These are phyloP conservation scores for Aureobasidium uvarum DNA, from an alignment of 2,329 filamentous ascomycete species.

Conservation along the genomic window DNA sequence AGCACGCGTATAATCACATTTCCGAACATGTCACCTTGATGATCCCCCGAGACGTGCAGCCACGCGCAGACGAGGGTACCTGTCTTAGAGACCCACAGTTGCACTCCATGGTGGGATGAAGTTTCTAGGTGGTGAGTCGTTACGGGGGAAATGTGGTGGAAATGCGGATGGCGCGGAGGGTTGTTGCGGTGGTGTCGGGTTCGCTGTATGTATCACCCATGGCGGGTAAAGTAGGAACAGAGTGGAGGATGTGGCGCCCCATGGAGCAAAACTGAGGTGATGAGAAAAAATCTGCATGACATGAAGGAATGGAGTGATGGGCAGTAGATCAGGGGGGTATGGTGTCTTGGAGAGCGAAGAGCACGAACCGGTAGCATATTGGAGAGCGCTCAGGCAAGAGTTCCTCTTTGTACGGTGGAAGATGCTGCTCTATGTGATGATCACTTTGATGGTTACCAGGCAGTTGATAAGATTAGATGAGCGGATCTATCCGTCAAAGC, in stretches of 20 bases:
- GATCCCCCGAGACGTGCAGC: conserved; percentile 21
- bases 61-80: conserved; percentile 9
- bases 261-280: conserved; percentile 14
- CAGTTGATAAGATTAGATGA: not conserved
- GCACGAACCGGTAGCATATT: not conserved
- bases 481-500: conserved; percentile 15
- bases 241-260: conserved; percentile 10
- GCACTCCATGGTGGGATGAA: conserved; percentile 11
- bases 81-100: conserved; percentile 9
- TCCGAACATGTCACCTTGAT: conserved; percentile 11
- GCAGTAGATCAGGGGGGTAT: not conserved
- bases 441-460: no score
- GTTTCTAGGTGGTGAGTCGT: not conserved
- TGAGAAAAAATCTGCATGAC: not conserved
- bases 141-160: conserved; percentile 21
- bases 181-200: not conserved
- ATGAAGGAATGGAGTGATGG: not conserved
- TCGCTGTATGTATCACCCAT: conserved; percentile 9
- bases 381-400: not conserved
- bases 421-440: not conserved
- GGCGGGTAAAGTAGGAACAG: conserved; percentile 14
- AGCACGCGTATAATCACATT: not conserved
- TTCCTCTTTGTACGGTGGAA: not conserved
- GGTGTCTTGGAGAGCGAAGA: not conserved
- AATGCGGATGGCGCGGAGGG: conserved; percentile 17